Conservation (phyloP, 306 rosid genomes). For the Cicer chorassanicum region DNA sequence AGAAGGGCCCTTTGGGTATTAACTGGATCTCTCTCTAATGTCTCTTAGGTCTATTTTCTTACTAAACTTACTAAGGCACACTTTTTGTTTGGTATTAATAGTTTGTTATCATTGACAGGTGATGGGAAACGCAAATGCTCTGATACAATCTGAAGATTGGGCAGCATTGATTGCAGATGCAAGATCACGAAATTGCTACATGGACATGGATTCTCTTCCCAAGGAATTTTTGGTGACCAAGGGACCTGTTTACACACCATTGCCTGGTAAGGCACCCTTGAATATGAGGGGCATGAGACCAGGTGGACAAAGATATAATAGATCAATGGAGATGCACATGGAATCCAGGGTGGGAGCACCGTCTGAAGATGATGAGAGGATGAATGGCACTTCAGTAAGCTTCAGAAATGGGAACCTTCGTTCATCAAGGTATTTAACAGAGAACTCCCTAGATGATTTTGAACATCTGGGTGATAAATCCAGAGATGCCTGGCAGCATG, state of each 20-base stretch:
- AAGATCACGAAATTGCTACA: constrained; percentile 76
- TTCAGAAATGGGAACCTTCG: constrained; percentile 79
- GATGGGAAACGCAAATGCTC: constrained; percentile 92
- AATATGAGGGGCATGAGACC: constrained; percentile 78
- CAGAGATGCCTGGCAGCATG: constrained; percentile 81
- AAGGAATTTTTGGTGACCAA: constrained; percentile 76
- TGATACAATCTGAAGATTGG: constrained; percentile 91
- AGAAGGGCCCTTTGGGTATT: constrained; percentile 96
- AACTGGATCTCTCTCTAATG: constrained; percentile 37
- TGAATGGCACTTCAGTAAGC: constrained; percentile 43
- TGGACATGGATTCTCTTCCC: constrained; percentile 91
- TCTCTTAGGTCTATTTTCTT: constrained; percentile 10
- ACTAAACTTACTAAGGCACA: neutral
- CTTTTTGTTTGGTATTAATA: constrained; percentile 27
- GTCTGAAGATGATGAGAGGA: constrained; percentile 84
- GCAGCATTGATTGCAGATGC: constrained; percentile 85
- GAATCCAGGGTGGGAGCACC: constrained; percentile 79
- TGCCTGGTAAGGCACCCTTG: constrained; percentile 69
- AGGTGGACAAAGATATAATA: constrained; percentile 75
- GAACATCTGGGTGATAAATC: constrained; percentile 69
- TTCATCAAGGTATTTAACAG: constrained; percentile 55
- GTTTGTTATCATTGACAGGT: constrained; percentile 64
- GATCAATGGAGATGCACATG: constrained; percentile 73
- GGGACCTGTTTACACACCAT: constrained; percentile 59
- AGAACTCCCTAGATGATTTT: constrained; percentile 71